phyloP scores from a whole-genome alignment of 2,329 filamentous ascomycete genomes.

The Cadophora malorum region DNA sequence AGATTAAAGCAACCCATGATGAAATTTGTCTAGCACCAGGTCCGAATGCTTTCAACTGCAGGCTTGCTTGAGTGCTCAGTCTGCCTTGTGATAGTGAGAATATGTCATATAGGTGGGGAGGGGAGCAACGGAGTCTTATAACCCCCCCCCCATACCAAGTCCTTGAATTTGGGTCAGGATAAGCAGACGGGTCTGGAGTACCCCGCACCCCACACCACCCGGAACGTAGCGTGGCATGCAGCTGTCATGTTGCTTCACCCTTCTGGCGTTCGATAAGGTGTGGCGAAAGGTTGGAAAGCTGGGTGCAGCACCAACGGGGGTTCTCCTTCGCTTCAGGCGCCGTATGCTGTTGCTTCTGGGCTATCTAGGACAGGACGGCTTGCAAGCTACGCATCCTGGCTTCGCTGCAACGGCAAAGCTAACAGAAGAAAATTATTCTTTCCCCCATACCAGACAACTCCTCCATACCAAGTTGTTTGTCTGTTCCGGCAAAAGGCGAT shows the following conservation, averaged over 20 bases:
- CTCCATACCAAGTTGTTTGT: neutral
- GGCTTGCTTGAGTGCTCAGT: neutral
- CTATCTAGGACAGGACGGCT: no score
- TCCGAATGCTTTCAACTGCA: neutral
- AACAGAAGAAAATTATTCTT: no score
- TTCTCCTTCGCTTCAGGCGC: constrained; percentile 1
- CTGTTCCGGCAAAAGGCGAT: neutral
- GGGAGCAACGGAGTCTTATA: neutral
- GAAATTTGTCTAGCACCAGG: neutral
- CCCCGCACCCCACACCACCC: constrained; percentile 15
- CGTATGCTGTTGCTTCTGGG: neutral
- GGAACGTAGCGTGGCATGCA: neutral
- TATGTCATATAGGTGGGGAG: neutral
- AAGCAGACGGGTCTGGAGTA: neutral
- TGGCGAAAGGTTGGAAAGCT: neutral
- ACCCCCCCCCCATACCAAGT: neutral
- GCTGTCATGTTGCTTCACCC: neutral
- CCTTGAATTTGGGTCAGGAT: neutral
- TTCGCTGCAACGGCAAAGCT: no score
- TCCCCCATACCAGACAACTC: no score
- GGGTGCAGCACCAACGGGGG: neutral
- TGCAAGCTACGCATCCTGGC: no score
- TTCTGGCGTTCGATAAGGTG: neutral
- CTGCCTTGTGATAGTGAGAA: neutral
- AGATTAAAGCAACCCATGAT: constrained; percentile 17